A percentile compares a stretch with the other conserved stretches of the same genome.
These are phyloP conservation scores for Aspergillus indologenus DNA, from an alignment of 495 filamentous ascomycete species.

Conservation along the genomic window DNA sequence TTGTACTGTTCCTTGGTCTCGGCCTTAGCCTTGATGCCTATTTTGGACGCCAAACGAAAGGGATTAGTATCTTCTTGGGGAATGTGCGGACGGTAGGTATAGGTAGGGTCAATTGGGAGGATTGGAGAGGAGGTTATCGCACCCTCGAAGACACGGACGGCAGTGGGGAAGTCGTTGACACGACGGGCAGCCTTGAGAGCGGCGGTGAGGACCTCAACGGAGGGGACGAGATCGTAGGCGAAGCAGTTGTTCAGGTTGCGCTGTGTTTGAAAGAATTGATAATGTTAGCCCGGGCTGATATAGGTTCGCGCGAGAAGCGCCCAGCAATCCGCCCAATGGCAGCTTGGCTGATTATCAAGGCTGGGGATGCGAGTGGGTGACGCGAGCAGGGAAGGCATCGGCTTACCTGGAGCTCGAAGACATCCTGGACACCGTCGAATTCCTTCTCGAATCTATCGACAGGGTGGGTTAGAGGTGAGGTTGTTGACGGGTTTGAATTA, in stretches of 20 bases:
- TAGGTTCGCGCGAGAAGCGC: background rate
- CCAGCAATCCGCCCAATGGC: conserved; percentile 11
- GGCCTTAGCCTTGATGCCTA: conserved; percentile 98
- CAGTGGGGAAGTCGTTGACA: conserved; percentile 98
- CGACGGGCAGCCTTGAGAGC: conserved; percentile 87
- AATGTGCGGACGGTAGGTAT: background rate
- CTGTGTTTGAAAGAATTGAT: conserved; percentile 42
- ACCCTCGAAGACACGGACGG: conserved; percentile 98
- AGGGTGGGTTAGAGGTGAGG: conserved; percentile 10
- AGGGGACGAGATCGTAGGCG: conserved; percentile 98
- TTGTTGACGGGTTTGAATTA: conserved; percentile 2
- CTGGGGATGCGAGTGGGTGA: background rate
- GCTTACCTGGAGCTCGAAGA: conserved; percentile 98
- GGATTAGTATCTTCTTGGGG: background rate
- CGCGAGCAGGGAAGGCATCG: conserved; percentile 4
- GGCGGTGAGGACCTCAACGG: conserved; percentile 84
- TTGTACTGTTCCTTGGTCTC: conserved; percentile 97
- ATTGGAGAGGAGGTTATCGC: conserved; percentile 25
- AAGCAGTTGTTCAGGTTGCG: conserved; percentile 99
- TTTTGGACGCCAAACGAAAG: too few species aligned
- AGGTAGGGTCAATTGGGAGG: background rate
- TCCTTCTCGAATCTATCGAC: conserved; percentile 90
- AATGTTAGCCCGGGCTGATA: conserved; percentile 5
- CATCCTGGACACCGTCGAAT: conserved; percentile 95
- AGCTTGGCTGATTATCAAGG: conserved; percentile 16